A percentile compares a stretch with the other conserved stretches of the same genome.
Evolutionary conservation across 108 stramenopile genomes (phyloP).

Genomic region (Pelagomonas calceolata): DNA sequence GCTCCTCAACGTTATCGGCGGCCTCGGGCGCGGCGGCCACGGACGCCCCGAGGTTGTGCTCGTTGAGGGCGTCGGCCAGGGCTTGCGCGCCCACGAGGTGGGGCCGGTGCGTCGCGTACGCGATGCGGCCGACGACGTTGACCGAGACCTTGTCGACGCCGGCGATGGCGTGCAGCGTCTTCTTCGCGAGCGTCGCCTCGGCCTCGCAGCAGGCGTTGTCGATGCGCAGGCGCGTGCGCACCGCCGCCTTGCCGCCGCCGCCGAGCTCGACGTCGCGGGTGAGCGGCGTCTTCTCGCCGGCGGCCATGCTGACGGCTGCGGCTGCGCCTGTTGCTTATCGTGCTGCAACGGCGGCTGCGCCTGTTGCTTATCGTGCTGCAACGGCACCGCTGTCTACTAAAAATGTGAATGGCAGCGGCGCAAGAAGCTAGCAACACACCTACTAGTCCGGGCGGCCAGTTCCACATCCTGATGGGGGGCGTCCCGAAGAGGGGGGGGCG

Average conservation of each 20-base stretch:
- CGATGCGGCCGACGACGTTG: constrained; percentile 62
- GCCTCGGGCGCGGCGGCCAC: background rate
- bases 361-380: no score
- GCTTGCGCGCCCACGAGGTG: constrained; percentile 27
- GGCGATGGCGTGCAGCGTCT: constrained; percentile 45
- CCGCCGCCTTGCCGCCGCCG: background rate
- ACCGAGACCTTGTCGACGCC: constrained; percentile 58
- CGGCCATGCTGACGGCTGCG: no score
- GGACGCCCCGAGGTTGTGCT: constrained; percentile 48
- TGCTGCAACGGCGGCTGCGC: no score
- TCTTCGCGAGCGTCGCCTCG: constrained; percentile 54
- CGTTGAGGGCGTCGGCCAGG: constrained; percentile 39
- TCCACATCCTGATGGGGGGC: no score
- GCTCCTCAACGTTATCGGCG: background rate
- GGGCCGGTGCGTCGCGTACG: constrained; percentile 58
- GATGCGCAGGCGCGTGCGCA: background rate
- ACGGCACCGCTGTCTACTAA: no score
- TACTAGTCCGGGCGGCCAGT: no score
- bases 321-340: no score
- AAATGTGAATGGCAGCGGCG: no score
- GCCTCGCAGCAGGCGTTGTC: constrained; percentile 59
- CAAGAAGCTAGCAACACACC: no score
- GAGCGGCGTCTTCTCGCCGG: no score
- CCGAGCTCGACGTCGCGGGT: no score
- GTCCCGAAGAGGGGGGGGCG: no score